Percentiles rank a stretch among this genome's conserved stretches.
Conservation (phyloP, 257 asterid species). For the Solanum peruvianum region DNA sequence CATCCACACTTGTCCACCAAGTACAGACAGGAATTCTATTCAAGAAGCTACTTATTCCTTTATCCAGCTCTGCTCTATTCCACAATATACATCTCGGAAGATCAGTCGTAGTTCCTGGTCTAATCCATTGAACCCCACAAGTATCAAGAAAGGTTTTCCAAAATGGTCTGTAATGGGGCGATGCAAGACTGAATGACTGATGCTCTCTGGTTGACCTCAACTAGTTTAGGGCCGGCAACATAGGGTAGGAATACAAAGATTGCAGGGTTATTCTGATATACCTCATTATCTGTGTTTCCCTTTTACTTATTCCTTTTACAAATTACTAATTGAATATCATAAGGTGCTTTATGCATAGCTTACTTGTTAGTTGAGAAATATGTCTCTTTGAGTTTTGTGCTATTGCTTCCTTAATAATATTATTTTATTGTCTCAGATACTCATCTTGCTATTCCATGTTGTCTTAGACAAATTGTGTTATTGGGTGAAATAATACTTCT, state of each 20-base stretch:
- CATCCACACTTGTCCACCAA: not conserved
- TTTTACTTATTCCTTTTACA: not conserved
- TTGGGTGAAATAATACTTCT: not conserved
- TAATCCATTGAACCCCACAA: not conserved
- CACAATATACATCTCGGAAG: not conserved
- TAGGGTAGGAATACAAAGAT: not conserved
- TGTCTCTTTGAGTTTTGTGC: not conserved
- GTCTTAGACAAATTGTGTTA: not conserved
- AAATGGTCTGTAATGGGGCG: not conserved
- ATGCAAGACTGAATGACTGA: not conserved
- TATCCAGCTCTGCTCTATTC: not conserved
- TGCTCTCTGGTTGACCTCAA: not conserved
- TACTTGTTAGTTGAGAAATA: not conserved
- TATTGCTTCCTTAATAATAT: not conserved
- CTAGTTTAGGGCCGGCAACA: not conserved
- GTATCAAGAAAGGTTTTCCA: not conserved
- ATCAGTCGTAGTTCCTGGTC: not conserved
- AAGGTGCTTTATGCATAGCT: not conserved
- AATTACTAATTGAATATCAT: not conserved
- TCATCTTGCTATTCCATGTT: not conserved
- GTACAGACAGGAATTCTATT: not conserved
- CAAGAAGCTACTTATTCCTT: not conserved
- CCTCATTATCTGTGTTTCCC: not conserved
- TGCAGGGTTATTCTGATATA: not conserved
- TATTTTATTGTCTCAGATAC: not conserved